A percentile compares a stretch with the other conserved stretches of the same genome.
phyloP scores from a whole-genome alignment of 768 basidiomycete genomes.

The Stropharia rugosoannulata region DNA sequence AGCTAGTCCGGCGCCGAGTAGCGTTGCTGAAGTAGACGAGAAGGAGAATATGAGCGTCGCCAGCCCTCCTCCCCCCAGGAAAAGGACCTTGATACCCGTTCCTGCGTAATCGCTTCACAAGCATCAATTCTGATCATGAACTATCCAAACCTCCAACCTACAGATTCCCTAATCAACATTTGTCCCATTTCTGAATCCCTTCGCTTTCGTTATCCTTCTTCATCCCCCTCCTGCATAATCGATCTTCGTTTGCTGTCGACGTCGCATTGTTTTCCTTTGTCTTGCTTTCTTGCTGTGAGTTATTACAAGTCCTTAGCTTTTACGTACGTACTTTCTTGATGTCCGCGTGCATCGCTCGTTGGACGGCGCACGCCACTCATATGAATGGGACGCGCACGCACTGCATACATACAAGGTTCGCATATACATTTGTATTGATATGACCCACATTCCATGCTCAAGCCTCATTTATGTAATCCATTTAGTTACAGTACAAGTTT shows the following conservation, averaged over 20 bases:
- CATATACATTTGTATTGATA: constrained; percentile 3
- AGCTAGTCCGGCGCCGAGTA: constrained; percentile 36
- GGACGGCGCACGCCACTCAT: not conserved
- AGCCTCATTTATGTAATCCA: constrained; percentile 5
- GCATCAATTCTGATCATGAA: not conserved
- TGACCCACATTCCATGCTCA: constrained; percentile 1
- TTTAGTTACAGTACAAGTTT: not conserved
- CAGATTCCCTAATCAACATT: not conserved
- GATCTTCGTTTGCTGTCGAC: constrained; percentile 4
- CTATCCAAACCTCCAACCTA: not conserved
- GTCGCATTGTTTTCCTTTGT: constrained; percentile 4
- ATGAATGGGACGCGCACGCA: not conserved
- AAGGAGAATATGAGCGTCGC: constrained; percentile 54
- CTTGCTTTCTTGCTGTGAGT: constrained; percentile 8
- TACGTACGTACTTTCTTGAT: not conserved
- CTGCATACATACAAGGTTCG: not conserved
- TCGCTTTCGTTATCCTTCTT: not conserved
- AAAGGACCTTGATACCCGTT: constrained; percentile 32
- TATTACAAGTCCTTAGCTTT: not conserved
- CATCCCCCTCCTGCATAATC: not conserved
- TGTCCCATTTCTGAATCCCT: not conserved
- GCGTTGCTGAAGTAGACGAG: constrained; percentile 44
- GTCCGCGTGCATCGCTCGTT: not conserved
- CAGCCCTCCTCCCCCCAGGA: constrained; percentile 19
- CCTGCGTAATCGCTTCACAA: constrained; percentile 19